phyloP scores from a whole-genome alignment of 2,329 filamentous ascomycete genomes.

The Penicillium rolfsii region DNA sequence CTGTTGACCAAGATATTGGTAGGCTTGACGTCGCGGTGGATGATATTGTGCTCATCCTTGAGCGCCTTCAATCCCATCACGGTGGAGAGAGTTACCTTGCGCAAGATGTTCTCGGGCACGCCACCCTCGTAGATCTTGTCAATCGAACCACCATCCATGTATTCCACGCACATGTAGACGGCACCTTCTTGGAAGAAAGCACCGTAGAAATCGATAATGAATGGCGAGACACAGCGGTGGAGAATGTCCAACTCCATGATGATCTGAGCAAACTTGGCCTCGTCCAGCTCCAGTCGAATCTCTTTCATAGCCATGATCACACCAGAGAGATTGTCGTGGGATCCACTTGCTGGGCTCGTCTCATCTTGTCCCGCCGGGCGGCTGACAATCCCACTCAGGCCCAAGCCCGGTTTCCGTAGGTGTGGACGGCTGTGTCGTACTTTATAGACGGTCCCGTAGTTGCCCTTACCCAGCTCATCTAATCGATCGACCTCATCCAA shows the following conservation, averaged over 20 bases:
- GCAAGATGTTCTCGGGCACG: conserved; percentile 82
- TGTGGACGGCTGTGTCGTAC: conserved; percentile 79
- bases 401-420: conserved; percentile 63
- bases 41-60: conserved; percentile 99
- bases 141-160: conserved; percentile 97
- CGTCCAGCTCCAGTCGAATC: conserved; percentile 90
- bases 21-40: conserved; percentile 96
- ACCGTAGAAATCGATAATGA: conserved; percentile 98
- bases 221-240: conserved; percentile 91
- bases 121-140: conserved; percentile 93
- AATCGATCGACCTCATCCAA: conserved; percentile 92
- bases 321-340: conserved; percentile 53
- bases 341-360: conserved; percentile 17
- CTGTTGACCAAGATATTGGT: conserved; percentile 97
- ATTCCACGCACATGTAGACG: conserved; percentile 99
- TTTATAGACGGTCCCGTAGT: conserved; percentile 98
- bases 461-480: conserved; percentile 93
- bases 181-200: conserved; percentile 99
- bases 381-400: conserved; percentile 62
- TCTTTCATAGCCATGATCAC: conserved; percentile 99
- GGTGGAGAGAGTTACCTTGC: conserved; percentile 88
- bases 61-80: conserved; percentile 88
- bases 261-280: conserved; percentile 94
- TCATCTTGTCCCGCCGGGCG: conserved; percentile 34
- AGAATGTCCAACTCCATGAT: conserved; percentile 97